These are phyloP conservation scores for Candida qinlingensis DNA, from an alignment of 805 yeast species.

Conservation along the genomic window DNA sequence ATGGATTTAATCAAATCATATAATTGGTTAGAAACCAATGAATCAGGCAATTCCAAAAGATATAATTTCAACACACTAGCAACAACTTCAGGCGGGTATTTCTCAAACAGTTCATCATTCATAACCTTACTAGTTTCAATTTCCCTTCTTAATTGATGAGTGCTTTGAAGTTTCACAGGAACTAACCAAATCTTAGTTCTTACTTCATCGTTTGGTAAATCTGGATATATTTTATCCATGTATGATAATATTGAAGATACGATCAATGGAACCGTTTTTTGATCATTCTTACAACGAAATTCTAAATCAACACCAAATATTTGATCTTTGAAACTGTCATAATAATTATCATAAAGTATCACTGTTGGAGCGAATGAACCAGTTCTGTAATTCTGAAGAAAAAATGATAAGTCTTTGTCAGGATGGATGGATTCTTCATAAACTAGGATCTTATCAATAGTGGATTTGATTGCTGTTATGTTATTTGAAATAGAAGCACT, in stretches of 20 bases:
- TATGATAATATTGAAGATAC: conserved; percentile 57
- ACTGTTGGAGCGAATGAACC: conserved; percentile 75
- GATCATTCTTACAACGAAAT: conserved; percentile 64
- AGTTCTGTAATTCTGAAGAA: conserved; percentile 63
- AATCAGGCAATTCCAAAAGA: conserved; percentile 74
- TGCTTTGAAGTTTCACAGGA: conserved; percentile 53
- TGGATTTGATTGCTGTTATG: conserved; percentile 49
- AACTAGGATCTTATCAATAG: conserved; percentile 55
- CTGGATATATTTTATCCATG: conserved; percentile 70
- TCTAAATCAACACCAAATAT: conserved; percentile 78
- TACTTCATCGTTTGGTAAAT: conserved; percentile 59
- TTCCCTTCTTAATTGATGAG: conserved; percentile 57
- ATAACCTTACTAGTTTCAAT: conserved; percentile 50
- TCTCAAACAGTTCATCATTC: conserved; percentile 23
- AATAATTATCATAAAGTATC: conserved; percentile 72
- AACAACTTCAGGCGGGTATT: conserved; percentile 48
- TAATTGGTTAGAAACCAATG: conserved; percentile 57
- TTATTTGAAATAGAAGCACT: conserved; percentile 60
- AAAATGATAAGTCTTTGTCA: conserved; percentile 54
- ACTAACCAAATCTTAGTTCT: conserved; percentile 65
- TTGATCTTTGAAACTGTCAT: conserved; percentile 60
- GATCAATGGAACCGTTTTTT: conserved; percentile 64
- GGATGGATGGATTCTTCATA: conserved; percentile 73
- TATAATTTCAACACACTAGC: conserved; percentile 69
- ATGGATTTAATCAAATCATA: conserved; percentile 67